Evolutionary conservation across 2,329 filamentous ascomycete species (phyloP).

Genomic region (Phoma sp.): DNA sequence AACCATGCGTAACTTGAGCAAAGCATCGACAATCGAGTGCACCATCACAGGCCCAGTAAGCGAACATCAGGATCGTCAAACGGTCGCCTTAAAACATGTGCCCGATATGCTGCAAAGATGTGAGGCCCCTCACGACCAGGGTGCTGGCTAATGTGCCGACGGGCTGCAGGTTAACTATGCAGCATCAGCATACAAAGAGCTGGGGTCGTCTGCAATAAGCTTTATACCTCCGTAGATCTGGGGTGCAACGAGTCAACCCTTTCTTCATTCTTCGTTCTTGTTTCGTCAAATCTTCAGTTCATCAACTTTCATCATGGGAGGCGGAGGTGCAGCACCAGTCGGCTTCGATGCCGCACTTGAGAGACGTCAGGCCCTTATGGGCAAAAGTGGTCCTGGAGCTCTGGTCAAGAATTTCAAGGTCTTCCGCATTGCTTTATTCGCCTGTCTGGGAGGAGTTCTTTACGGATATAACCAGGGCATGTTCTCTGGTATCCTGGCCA

Average conservation of each 20-base stretch:
- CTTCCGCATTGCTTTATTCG: slow-evolving; percentile 63
- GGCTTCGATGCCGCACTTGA: slow-evolving; percentile 35
- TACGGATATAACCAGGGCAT: slow-evolving; percentile 81
- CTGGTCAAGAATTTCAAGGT: slow-evolving; percentile 62
- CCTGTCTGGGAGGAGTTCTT: slow-evolving; percentile 60
- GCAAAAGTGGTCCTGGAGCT: slow-evolving; percentile 54
- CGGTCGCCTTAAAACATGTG: not conserved
- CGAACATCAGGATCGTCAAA: not conserved
- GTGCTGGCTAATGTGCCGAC: slow-evolving; percentile 26
- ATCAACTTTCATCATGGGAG: slow-evolving; percentile 28
- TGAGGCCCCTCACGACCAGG: slow-evolving; percentile 18
- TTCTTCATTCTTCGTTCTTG: not conserved
- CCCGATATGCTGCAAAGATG: slow-evolving; percentile 12
- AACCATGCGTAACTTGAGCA: not conserved
- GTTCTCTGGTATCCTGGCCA: slow-evolving; percentile 71
- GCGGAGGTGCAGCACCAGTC: slow-evolving; percentile 26
- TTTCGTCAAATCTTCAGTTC: not conserved
- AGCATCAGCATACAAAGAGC: slow-evolving; percentile 15
- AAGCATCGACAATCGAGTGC: not conserved
- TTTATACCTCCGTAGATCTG: slow-evolving; percentile 8
- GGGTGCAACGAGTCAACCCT: not conserved
- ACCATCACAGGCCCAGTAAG: not conserved
- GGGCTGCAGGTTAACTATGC: slow-evolving; percentile 8
- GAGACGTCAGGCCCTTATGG: slow-evolving; percentile 34
- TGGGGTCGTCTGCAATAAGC: slow-evolving; percentile 12